Evolutionary conservation across 306 rosid species (phyloP), one percentile per base, ranked within the genome.

Genomic region (Betula pendula): DNA sequence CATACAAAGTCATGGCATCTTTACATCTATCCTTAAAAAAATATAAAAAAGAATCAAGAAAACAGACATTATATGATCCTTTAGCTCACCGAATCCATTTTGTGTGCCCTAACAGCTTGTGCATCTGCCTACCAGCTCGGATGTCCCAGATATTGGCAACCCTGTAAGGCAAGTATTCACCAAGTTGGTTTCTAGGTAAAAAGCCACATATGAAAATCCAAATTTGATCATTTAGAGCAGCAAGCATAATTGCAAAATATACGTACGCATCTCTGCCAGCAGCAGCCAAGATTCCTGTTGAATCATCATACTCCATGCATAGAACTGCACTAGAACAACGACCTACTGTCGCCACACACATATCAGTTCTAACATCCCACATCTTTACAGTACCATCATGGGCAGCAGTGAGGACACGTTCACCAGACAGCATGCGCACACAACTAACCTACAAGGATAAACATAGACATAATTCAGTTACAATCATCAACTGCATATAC

Each of bases 361-460:
- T 90, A 85, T 95, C 97, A 62, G 99, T 95, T 89, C 99, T 89
- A 51, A 95, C 97, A 81, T 95, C 99, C 97, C 97, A 95, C 99
- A 95, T 95, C 85, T 95, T 95, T 84, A 95, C 97, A 75, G 92
- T 90, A 71, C 99, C 99, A 84, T 95, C 99, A 79, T 95, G 96
- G 38, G 97, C 93, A 71, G 99, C 92, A 51, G 97, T 89, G 70
- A 95, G 89, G 72, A 92, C 99, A 70, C 99, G 99, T 79, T 95
- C 99, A 65, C 97, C 99, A 15, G 99, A 95, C 80, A 95, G 89
- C 90, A 84, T 90, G 82, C 97, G 96, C 65, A 93, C 99, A 84
- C 93, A 87, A 86, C 96, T 95, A 78, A 95, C 94, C 99, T 95
- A 84, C 87, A 84, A 76, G 75, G 73, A 77, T 73, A 75, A 31